Base-by-base conservation (phyloP, 2,329 filamentous ascomycete genomes). In the Plectosphaerella sp. region DNA sequence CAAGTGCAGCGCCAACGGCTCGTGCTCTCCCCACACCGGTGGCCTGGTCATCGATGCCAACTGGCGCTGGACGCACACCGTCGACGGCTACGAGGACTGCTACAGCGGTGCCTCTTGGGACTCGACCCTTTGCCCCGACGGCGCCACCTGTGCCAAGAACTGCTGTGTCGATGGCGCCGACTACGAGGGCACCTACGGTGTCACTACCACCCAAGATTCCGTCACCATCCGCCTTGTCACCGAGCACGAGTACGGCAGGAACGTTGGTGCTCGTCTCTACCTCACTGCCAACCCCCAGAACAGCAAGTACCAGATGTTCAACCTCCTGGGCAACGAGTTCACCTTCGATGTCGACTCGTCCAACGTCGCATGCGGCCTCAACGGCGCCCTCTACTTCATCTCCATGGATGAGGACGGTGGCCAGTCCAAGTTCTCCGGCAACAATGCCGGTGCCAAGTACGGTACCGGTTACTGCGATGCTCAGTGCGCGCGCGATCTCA, bases 281-380 rank as follows among this genome's bases (percentile, higher is more conserved):
- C 75, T 89, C 55, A 79, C 89, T 72, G 76, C 78, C 59, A 71
- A 75, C 46, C 78, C 83, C 43, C 41, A 43, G 41, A 43, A 43
- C 41, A 74, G 73, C 58, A 79, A 77, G 54, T 89, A 89, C 68
- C 71, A 87, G 70, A 76, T 79, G 63, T 84, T 88, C 70, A 76
- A 82, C 55, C 73, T 88, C 53, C 73, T 83, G 50, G 82, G 82
- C 67, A 77, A 85, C 62, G 86, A 89, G 67, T 84, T 89, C 69
- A 84, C 83, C 51, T 88, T 89, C 55, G 84, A 88, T 52, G 85
- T 88, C 20, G 86, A 89, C 63, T 80, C 87, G 43, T 87, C 84
- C 37, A 77, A 78, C 59, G 72, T 88, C 16, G 78, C 81, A 54
- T 90, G 87, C 62, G 87, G 87, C 54, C 70, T 89, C 54, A 89